Percentiles rank a stretch among this genome's conserved stretches.
Evolutionary conservation across 2,329 filamentous ascomycete species (phyloP).

Genomic region (Venturia oleaginea): DNA sequence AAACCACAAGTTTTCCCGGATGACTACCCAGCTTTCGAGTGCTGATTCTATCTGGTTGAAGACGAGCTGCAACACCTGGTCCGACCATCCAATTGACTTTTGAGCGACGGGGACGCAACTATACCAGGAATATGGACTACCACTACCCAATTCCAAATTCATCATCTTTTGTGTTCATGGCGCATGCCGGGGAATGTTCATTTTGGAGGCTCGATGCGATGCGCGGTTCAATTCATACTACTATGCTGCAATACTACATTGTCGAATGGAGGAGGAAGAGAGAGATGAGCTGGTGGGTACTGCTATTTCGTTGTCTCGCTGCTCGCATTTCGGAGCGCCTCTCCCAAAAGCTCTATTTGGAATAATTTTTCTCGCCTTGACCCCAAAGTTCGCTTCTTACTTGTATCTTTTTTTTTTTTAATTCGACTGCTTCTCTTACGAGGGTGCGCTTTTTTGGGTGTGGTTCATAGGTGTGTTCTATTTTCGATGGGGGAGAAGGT

Average conservation of each 20-base stretch:
- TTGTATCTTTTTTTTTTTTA: neutral
- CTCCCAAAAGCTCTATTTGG: neutral
- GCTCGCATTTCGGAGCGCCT: neutral
- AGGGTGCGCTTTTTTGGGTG: neutral
- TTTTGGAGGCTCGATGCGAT: neutral
- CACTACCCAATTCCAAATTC: neutral
- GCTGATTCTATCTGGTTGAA: neutral
- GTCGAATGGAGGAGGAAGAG: neutral
- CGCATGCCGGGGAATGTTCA: neutral
- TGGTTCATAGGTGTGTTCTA: neutral
- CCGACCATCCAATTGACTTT: neutral
- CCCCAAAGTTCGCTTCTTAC: neutral
- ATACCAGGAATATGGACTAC: constrained; percentile 7
- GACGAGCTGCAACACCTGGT: neutral
- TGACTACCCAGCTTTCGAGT: neutral
- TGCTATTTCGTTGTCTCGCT: neutral
- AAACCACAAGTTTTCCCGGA: neutral
- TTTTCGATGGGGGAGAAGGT: neutral
- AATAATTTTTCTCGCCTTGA: neutral
- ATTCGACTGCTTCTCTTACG: neutral
- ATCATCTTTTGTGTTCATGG: neutral
- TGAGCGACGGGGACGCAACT: neutral
- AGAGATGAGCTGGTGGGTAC: neutral
- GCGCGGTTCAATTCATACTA: neutral
- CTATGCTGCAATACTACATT: constrained; percentile 1